These are phyloP conservation scores for Pezizomycotina sp. DNA, from an alignment of 2,329 filamentous ascomycete species.

Conservation along the genomic window DNA sequence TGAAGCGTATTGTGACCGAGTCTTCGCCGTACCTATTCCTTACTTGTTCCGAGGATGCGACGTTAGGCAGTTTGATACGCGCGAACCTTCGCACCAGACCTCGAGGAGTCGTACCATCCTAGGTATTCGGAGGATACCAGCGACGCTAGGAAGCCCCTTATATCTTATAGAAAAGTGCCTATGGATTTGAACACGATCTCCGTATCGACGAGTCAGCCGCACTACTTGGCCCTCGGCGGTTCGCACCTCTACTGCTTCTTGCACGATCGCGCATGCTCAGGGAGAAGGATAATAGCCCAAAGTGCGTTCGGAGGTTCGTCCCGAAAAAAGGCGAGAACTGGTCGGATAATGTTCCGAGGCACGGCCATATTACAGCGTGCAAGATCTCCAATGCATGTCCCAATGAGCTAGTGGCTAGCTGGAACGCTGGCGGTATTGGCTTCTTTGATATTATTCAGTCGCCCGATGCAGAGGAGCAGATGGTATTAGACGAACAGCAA, in stretches of 20 bases:
- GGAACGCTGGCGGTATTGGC: conserved; percentile 51
- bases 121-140: conserved; percentile 33
- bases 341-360: conserved; percentile 12
- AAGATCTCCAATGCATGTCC: conserved; percentile 54
- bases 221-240: conserved; percentile 54
- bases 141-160: conserved; percentile 45
- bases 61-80: conserved; percentile 51
- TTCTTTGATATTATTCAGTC: conserved; percentile 47
- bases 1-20: conserved; percentile 53
- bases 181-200: conserved; percentile 53
- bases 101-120: conserved; percentile 11
- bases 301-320: conserved; percentile 50
- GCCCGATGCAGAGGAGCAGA: conserved; percentile 37
- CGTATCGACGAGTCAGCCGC: conserved; percentile 48
- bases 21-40: conserved; percentile 51
- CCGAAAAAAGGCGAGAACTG: conserved; percentile 41
- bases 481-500: conserved; percentile 23
- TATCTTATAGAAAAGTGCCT: conserved; percentile 47
- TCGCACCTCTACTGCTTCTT: conserved; percentile 52
- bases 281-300: conserved; percentile 38
- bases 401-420: conserved; percentile 51
- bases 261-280: conserved; percentile 51
- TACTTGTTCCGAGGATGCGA: conserved; percentile 54
- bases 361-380: conserved; percentile 50
- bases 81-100: conserved; percentile 37